phyloP scores from a whole-genome alignment of 768 basidiomycete genomes.

The Leccinum obscurum region DNA sequence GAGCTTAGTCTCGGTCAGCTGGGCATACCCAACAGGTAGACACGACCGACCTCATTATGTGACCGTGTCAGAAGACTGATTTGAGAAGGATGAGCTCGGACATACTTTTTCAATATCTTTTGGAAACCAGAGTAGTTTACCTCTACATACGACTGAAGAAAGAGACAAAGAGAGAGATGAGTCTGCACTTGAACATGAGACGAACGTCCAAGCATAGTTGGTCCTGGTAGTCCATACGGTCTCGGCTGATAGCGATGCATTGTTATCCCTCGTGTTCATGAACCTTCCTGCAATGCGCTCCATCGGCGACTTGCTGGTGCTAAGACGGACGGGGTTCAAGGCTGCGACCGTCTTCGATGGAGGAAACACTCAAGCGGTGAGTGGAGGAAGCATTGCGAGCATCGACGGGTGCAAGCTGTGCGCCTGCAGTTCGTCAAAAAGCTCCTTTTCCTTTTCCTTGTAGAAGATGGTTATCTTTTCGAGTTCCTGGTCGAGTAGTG shows the following conservation, averaged over 20 bases:
- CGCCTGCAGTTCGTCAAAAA: not conserved
- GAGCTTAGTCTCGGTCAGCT: conserved; percentile 42
- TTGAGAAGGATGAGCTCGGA: no score
- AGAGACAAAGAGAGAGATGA: conserved; percentile 78
- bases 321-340: conserved; percentile 28
- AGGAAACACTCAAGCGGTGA: no score
- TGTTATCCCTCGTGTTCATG: no score
- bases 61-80: conserved; percentile 78
- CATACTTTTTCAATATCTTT: conserved; percentile 37
- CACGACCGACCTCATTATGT: conserved; percentile 55
- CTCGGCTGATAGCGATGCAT: no score
- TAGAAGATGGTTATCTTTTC: not conserved
- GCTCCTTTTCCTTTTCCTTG: not conserved
- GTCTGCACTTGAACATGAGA: conserved; percentile 86
- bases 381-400: no score
- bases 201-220: conserved; percentile 31
- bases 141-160: conserved; percentile 85
- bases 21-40: not conserved
- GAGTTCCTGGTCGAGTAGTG: not conserved
- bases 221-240: no score
- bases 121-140: conserved; percentile 92
- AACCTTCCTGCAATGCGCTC: no score
- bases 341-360: conserved; percentile 33
- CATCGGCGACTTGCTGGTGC: no score
- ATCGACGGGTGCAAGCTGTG: no score